Evolutionary conservation across 2,329 filamentous ascomycete species (phyloP).

Genomic region (Lithohypha guttulata): DNA sequence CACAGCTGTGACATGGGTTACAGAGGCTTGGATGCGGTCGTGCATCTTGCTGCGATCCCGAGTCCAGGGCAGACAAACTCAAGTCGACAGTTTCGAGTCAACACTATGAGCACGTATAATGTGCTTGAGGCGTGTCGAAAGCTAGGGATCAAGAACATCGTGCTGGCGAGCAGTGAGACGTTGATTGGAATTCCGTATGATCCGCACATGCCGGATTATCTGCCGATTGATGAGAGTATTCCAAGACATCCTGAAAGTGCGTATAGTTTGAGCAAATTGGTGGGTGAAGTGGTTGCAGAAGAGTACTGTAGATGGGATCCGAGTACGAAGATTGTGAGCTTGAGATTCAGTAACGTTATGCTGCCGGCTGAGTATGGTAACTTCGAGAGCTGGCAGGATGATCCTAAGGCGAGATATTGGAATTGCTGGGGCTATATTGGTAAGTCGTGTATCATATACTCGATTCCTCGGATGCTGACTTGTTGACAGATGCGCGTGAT

Average conservation of each 20-base stretch:
- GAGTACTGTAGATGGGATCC: conserved; percentile 7
- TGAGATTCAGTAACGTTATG: conserved; percentile 7
- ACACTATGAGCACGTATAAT: conserved; percentile 48
- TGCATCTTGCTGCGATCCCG: conserved; percentile 49
- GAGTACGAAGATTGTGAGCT: conserved; percentile 6
- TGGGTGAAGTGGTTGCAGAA: conserved; percentile 4
- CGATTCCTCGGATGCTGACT: conserved; percentile 25
- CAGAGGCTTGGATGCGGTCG: conserved; percentile 46
- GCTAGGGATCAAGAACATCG: conserved; percentile 50
- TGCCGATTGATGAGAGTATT: conserved; percentile 2
- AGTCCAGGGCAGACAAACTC: conserved; percentile 48
- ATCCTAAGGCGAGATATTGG: conserved; percentile 8
- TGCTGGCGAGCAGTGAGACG: conserved; percentile 49
- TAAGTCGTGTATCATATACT: conserved; percentile 12
- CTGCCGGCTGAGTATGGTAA: conserved; percentile 5
- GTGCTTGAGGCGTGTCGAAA: conserved; percentile 53
- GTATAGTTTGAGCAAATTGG: conserved; percentile 7
- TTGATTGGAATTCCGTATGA: conserved; percentile 52
- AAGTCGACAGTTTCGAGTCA: conserved; percentile 48
- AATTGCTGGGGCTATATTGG: conserved; percentile 8
- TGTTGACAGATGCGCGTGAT: conserved; percentile 31
- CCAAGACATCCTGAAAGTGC: conserved; percentile 5
- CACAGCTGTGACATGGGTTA: conserved; percentile 47
- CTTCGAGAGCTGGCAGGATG: conserved; percentile 7
- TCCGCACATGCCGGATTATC: conserved; percentile 17